phyloP scores from a whole-genome alignment of 2,329 filamentous ascomycete genomes.

The Ambrosiella cleistominuta region DNA sequence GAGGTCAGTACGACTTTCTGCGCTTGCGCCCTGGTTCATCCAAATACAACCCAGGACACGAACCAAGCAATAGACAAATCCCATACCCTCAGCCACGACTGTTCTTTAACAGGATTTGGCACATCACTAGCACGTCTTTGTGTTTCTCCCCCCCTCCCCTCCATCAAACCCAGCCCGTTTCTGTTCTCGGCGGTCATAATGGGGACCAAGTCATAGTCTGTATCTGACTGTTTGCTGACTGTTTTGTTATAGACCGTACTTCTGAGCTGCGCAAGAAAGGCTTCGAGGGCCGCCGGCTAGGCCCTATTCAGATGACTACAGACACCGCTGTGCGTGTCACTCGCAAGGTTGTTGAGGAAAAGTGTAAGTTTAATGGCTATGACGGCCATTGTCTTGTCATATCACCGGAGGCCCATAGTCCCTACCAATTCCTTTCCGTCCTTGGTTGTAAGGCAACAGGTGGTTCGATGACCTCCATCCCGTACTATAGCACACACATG shows the following conservation, averaged over 20 bases:
- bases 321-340: constrained; percentile 93
- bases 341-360: constrained; percentile 69
- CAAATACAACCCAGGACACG: no score
- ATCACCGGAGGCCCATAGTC: no score
- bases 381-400: no score
- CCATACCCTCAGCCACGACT: no score
- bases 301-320: constrained; percentile 93
- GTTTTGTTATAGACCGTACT: constrained; percentile 55
- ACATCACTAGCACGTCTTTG: not conserved
- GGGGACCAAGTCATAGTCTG: no score
- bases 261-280: constrained; percentile 92
- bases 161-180: not conserved
- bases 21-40: not conserved
- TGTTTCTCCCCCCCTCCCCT: not conserved
- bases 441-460: no score
- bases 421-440: no score
- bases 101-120: not conserved
- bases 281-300: constrained; percentile 70
- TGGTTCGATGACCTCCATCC: no score
- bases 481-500: no score
- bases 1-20: constrained; percentile 39
- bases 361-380: constrained; percentile 33
- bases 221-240: not conserved
- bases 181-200: no score
- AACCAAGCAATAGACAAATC: not conserved